These are phyloP conservation scores for Cladophialophora psammophila DNA, from an alignment of 2,329 filamentous ascomycete species.

Conservation along the genomic window DNA sequence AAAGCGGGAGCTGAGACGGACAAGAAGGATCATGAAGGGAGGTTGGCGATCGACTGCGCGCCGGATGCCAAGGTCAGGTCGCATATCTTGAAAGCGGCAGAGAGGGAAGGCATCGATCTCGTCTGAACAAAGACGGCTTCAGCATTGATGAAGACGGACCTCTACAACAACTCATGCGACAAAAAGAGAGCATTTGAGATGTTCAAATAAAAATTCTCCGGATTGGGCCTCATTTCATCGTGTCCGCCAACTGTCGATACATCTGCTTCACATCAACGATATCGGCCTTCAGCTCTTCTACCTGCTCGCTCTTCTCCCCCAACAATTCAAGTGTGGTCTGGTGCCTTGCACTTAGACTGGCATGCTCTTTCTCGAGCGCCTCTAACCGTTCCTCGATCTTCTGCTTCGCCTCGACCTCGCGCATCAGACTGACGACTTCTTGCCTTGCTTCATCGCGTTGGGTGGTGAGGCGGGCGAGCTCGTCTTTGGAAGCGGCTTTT, in stretches of 20 bases:
- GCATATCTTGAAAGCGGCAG: conserved; percentile 79
- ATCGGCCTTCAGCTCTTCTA: conserved; percentile 88
- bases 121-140: conserved; percentile 15
- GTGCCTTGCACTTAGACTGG: conserved; percentile 76
- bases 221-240: conserved; percentile 57
- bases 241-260: conserved; percentile 90
- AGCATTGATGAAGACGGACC: neutral
- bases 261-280: conserved; percentile 94
- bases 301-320: conserved; percentile 94
- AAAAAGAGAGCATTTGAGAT: neutral
- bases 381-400: conserved; percentile 66
- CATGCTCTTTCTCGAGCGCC: conserved; percentile 72
- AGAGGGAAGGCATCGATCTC: conserved; percentile 83
- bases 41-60: conserved; percentile 77
- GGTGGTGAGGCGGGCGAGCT: conserved; percentile 77
- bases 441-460: conserved; percentile 91
- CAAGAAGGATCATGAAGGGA: conserved; percentile 76
- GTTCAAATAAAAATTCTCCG: neutral
- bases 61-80: conserved; percentile 82
- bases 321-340: conserved; percentile 92
- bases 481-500: conserved; percentile 86
- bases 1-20: conserved; percentile 84
- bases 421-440: conserved; percentile 90
- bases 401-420: conserved; percentile 77
- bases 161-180: neutral